phyloP scores from a whole-genome alignment of 208 protist species.

The Trypanosoma grayi region DNA sequence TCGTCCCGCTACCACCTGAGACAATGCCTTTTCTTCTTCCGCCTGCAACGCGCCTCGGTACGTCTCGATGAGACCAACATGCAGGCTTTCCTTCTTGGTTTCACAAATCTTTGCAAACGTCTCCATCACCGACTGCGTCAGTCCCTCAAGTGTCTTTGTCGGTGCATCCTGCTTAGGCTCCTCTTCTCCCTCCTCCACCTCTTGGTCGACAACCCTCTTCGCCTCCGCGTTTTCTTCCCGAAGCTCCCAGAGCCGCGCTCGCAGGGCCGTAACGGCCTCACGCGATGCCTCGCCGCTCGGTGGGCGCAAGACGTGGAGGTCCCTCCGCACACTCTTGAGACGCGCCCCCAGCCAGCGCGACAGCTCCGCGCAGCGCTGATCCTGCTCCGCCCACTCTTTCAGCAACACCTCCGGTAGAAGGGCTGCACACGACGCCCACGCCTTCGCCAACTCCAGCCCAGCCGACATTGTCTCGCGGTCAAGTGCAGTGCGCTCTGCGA shows the following conservation, averaged over 20 bases:
- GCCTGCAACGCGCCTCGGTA: conserved; percentile 13
- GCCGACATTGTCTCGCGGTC: conserved; percentile 23
- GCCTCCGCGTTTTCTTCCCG: conserved; percentile 5
- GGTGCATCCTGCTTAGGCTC: not conserved
- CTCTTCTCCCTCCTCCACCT: not conserved
- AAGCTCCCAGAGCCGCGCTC: conserved; percentile 2
- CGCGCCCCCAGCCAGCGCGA: not conserved
- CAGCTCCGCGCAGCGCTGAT: not conserved
- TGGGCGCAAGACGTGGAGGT: not conserved
- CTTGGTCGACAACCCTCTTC: not conserved
- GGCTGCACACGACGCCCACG: conserved; percentile 4
- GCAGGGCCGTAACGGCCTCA: not conserved
- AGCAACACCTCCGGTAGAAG: conserved; percentile 10
- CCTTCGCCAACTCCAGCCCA: conserved; percentile 38
- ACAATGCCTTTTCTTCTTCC: conserved; percentile 6
- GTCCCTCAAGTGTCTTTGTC: conserved; percentile 9
- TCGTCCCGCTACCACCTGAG: not conserved
- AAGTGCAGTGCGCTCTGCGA: conserved; percentile 9
- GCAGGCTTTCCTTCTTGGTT: not conserved
- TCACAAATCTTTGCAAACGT: conserved; percentile 10
- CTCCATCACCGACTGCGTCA: conserved; percentile 18
- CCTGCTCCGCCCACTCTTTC: conserved; percentile 5
- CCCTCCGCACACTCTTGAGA: conserved; percentile 4
- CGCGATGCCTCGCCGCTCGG: not conserved
- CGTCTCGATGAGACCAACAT: conserved; percentile 10